Evolutionary conservation across 306 rosid genomes (phyloP), one percentile per base, ranked within the genome.

Genomic region (Senna tora): DNA sequence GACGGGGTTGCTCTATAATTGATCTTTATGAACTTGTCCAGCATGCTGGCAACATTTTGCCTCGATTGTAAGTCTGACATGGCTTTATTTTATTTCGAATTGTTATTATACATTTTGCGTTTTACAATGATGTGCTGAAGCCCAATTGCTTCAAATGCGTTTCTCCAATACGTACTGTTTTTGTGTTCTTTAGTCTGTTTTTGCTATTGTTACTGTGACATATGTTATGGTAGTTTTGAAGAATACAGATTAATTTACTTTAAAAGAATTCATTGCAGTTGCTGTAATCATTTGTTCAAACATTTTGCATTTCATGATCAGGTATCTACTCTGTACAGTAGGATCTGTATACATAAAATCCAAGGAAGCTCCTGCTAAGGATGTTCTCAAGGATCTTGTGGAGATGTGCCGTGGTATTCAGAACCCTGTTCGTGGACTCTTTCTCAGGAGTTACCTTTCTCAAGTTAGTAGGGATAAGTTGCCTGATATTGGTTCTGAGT

Each of bases 1-100:
- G 97, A 56, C 96, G 97, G 22, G 99, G 99, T 50, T 91, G 97
- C 86, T 89, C 99, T 41, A 88, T 94, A 75, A 89, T 91, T 57
- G 99, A 94, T 86, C 93, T 94, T 54, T 94, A 91, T 54, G 99
- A 94, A 79, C 97, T 91, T 61, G 99, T 94, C 52, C 99, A 94
- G 84, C 99, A 94, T 34, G 99, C 99, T 0, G 99, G 99, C 67
- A 94, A 94, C 84, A 91, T 94, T 75, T 84, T 94, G 81, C 99
- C 99, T 17, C 83, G 99, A 85, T 75, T 87, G 98, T 93, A 75
- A 86, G 98, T 21, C 53, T 19, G 5, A 20, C 20, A 63, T 21
- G 19, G 11, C 39, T 64, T 64, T 7, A 19, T 2, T 9, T 10
- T 47, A 2, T 47, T 0, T 5, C 20, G 15, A 19, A 5, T 15